Conservation (phyloP, 1,284 basidiomycete genomes). For the Amylostereum areolatum region DNA sequence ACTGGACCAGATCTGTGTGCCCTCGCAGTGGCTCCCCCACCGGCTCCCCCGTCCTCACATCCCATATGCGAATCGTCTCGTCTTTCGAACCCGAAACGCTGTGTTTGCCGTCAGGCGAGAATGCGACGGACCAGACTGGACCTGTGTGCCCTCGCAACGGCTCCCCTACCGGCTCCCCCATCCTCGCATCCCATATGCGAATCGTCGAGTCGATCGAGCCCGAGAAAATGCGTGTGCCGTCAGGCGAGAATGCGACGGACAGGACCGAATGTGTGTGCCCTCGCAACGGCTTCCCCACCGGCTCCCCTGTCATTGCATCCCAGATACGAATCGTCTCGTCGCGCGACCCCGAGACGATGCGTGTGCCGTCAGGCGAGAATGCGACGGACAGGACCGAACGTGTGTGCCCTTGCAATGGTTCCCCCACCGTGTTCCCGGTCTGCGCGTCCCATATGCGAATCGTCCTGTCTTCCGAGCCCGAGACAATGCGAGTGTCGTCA, state of each 20-base stretch:
- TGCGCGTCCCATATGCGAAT: slow-evolving; percentile 1
- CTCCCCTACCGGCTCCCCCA: not conserved
- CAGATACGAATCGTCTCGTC: slow-evolving; percentile 10
- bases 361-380: too few species aligned
- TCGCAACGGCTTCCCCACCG: slow-evolving; percentile 2
- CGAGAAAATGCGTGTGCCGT: slow-evolving; percentile 4
- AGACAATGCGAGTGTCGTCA: slow-evolving; percentile 1
- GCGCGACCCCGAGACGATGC: slow-evolving; percentile 7
- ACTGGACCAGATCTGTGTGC: not conserved
- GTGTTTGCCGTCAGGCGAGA: too few species aligned
- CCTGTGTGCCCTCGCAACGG: slow-evolving; percentile 3
- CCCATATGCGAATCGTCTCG: slow-evolving; percentile 6
- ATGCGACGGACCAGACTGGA: not conserved
- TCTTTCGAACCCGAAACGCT: too few species aligned
- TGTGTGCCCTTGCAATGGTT: not conserved
- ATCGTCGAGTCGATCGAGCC: slow-evolving; percentile 9
- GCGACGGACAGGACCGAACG: too few species aligned
- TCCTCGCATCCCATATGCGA: slow-evolving; percentile 9
- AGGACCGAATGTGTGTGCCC: slow-evolving; percentile 3
- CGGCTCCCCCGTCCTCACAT: slow-evolving; percentile 5
- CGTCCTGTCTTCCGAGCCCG: slow-evolving; percentile 1
- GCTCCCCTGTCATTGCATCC: slow-evolving; percentile 4
- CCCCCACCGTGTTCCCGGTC: not conserved
- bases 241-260: not conserved
- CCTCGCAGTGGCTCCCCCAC: slow-evolving; percentile 1